These are phyloP conservation scores for Epichloe brachyelytri DNA, from an alignment of 2,329 filamentous ascomycete genomes.

Conservation along the genomic window DNA sequence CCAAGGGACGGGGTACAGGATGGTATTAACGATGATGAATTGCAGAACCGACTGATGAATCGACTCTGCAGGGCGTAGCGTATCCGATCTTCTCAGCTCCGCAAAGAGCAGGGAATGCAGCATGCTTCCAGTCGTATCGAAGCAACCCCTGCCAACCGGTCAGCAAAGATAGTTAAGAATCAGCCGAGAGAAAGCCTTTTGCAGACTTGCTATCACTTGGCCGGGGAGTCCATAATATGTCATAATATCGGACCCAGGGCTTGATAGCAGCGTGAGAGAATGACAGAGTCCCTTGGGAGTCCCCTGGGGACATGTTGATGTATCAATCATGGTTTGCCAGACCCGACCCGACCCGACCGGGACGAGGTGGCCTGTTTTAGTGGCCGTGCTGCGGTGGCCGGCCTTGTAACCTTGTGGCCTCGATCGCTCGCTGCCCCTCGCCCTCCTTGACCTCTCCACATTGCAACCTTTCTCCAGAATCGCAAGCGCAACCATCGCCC, in stretches of 20 bases:
- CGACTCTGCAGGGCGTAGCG: constrained; percentile 2
- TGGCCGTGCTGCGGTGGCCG: too few relatives aligned
- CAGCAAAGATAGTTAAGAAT: neutral
- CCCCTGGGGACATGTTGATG: too few relatives aligned
- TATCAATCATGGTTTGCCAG: too few relatives aligned
- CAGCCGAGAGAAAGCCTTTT: neutral
- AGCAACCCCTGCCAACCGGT: neutral
- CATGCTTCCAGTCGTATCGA: constrained; percentile 1
- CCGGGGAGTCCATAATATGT: neutral
- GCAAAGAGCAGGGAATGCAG: neutral
- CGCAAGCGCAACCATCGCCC: constrained; percentile 5
- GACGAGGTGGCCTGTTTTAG: too few relatives aligned
- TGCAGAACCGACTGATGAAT: constrained; percentile 1
- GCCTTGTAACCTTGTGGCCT: neutral
- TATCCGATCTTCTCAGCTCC: constrained; percentile 5
- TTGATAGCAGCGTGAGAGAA: neutral
- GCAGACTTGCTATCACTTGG: neutral
- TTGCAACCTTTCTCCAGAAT: constrained; percentile 1
- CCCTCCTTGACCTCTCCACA: constrained; percentile 1
- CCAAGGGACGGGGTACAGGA: neutral
- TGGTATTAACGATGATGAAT: constrained; percentile 1
- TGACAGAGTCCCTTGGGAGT: neutral
- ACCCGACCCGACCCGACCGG: too few relatives aligned
- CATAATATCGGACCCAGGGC: neutral
- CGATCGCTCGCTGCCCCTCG: neutral